Percentiles rank a stretch among this genome's conserved stretches.
These are phyloP conservation scores for Trematosphaeria pertusa DNA, from an alignment of 2,329 filamentous ascomycete species.

Conservation along the genomic window DNA sequence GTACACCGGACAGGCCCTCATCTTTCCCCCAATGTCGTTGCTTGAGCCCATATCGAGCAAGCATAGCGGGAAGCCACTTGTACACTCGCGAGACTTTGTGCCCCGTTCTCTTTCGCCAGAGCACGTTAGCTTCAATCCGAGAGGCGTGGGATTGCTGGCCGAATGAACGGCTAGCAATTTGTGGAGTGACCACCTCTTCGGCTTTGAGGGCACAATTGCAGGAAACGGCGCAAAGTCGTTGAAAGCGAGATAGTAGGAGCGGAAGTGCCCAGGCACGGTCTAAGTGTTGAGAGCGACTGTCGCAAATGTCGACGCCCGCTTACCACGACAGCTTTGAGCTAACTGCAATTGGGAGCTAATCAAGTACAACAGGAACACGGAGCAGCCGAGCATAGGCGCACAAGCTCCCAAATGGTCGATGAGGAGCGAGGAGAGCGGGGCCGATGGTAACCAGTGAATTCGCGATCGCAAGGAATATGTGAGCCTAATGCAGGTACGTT, in stretches of 20 bases:
- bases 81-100: slow-evolving; percentile 6
- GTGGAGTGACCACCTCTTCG: slow-evolving; percentile 1
- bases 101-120: neutral
- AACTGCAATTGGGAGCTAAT: slow-evolving; percentile 4
- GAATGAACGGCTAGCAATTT: slow-evolving; percentile 6
- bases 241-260: slow-evolving; percentile 7
- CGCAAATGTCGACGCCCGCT: slow-evolving; percentile 11
- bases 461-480: neutral
- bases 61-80: slow-evolving; percentile 9
- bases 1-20: neutral
- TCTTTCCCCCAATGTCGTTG: slow-evolving; percentile 11
- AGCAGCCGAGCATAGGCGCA: neutral
- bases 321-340: slow-evolving; percentile 6
- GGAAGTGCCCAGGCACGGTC: neutral
- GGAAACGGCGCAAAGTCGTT: slow-evolving; percentile 1
- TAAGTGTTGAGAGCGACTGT: slow-evolving; percentile 1
- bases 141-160: neutral
- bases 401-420: neutral
- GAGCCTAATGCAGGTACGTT: slow-evolving; percentile 15
- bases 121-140: neutral
- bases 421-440: too few relatives aligned
- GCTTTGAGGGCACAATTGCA: slow-evolving; percentile 2
- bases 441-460: neutral
- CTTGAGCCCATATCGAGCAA: neutral
- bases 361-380: neutral